Conservation (phyloP, 139 green algal species). For the Pleodorina starrii region DNA sequence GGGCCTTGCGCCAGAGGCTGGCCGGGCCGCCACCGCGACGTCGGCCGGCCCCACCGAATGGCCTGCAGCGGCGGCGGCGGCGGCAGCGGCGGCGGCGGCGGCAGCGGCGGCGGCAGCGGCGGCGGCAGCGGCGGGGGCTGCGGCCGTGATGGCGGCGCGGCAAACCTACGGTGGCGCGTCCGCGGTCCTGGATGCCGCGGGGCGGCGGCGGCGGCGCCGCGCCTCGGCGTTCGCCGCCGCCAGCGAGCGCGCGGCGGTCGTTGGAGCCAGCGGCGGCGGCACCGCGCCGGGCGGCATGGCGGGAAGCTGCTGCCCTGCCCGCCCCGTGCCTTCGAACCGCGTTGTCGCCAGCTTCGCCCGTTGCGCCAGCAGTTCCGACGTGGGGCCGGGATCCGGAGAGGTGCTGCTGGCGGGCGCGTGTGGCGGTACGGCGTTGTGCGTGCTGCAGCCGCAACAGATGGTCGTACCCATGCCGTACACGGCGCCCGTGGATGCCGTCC, state of each 20-base stretch:
- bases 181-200: neutral
- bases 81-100: too few species aligned
- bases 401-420: neutral
- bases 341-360: neutral
- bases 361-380: conserved; percentile 17
- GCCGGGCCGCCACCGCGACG: neutral
- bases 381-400: neutral
- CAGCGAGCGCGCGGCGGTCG: neutral
- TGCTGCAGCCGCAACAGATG: too few species aligned
- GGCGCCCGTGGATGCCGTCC: too few species aligned
- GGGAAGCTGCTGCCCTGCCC: neutral
- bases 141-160: neutral
- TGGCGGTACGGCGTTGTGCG: too few species aligned
- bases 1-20: neutral
- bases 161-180: neutral
- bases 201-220: neutral
- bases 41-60: neutral
- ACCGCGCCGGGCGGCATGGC: neutral
- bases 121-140: too few species aligned
- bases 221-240: neutral
- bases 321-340: neutral
- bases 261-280: neutral
- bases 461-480: too few species aligned
- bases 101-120: too few species aligned
- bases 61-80: neutral